Base-by-base conservation (phyloP, 352 stramenopile genomes). In the Stramenopiles sp. region DNA sequence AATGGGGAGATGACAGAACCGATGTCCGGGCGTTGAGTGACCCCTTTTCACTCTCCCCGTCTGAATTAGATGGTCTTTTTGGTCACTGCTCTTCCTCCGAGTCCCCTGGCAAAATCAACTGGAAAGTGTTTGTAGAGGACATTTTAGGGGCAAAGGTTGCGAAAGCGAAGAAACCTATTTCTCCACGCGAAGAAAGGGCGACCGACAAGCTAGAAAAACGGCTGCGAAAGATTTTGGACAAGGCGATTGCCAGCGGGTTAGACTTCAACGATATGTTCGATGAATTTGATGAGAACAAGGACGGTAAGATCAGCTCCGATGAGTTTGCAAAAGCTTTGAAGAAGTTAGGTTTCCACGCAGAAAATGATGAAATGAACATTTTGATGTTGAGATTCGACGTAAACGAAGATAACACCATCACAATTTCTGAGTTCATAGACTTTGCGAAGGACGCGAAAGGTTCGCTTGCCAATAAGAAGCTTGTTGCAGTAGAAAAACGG, bases 221-320 rank as follows among this genome's bases (percentile, higher is more conserved):
- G 4, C 53, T 79, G 4, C 76, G 75, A 4, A 79, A 78, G 35
- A 76, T 76, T 6, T 63, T 33, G 30, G 30, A 74, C n/a, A 76
- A 33, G 4, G 53, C 53, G 2, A 33, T 35, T 4, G 53, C 49
- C 31, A 79, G 49, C 1, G 86, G 85, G 0, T 78, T 90, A 73
- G 79, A 69, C 0, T 75, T 88, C 1, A 78, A 82, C 3, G 80
- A 90, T 12, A 79, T 90, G 1, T 93, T 94, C 48, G 73, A 83
- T n/a, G 79, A 92, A 0, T 90, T 91, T 68, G 86, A 91, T 75
- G 73, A 76, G 0, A 82, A 90, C 48, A 80, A 76, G 0, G 85
- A 89, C 34, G 83, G 86, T 0, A 79, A 75, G 18, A 83, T 91
- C 30, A 87, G 81, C 0, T 34, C 84, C 0, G 33, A 69, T 1